phyloP scores from a whole-genome alignment of 1,284 basidiomycete genomes.

The Cystobasidiaceae sp. region DNA sequence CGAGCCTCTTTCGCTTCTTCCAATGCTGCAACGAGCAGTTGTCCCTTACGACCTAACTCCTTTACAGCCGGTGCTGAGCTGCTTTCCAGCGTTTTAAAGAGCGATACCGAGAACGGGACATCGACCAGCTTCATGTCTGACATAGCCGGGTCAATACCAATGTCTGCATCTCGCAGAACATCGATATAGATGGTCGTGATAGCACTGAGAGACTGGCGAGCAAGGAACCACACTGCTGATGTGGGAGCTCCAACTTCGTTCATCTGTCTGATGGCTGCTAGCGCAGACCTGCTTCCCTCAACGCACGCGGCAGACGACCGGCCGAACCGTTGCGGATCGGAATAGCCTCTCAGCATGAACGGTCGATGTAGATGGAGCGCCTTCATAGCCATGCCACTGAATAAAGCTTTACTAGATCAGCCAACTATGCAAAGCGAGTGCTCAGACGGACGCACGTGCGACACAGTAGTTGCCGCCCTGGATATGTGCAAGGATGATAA shows the following conservation, averaged over 20 bases:
- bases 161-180: conserved; percentile 17
- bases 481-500: not conserved
- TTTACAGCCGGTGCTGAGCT: conserved; percentile 1
- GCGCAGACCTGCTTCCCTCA: not conserved
- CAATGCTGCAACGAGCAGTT: conserved; percentile 5
- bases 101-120: conserved; percentile 5
- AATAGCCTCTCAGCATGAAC: conserved; percentile 16
- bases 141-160: not conserved
- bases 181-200: conserved; percentile 26
- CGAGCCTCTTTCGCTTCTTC: conserved; percentile 24
- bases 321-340: conserved; percentile 2
- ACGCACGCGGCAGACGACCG: conserved; percentile 11
- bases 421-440: too few species aligned
- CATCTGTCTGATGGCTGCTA: conserved; percentile 12
- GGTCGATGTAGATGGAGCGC: conserved; percentile 17
- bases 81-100: conserved; percentile 2
- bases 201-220: conserved; percentile 13
- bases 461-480: conserved; percentile 3
- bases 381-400: conserved; percentile 8
- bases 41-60: conserved; percentile 10
- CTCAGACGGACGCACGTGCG: not conserved
- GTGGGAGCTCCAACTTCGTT: conserved; percentile 5
- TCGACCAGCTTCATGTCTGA: conserved; percentile 12
- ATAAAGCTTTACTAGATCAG: not conserved
- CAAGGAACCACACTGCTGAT: conserved; percentile 15